Conservation (phyloP, 495 filamentous ascomycete species). For the Talaromyces wortmannii region DNA sequence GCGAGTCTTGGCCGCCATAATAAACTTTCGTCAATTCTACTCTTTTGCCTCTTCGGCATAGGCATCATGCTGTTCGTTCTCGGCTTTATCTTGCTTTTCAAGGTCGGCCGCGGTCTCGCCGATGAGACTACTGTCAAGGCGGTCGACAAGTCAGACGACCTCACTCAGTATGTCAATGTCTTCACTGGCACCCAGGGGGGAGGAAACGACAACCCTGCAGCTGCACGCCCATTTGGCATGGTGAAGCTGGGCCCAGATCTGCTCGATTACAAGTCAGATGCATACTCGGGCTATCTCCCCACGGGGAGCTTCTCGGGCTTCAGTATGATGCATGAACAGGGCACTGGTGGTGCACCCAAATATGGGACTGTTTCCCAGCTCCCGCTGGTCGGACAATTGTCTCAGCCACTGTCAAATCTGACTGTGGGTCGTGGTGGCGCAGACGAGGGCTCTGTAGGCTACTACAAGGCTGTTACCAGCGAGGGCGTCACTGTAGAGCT, state of each 20-base stretch:
- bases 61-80: background rate
- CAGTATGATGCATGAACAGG: constrained; percentile 68
- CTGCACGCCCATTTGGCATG: constrained; percentile 58
- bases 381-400: constrained; percentile 46
- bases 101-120: background rate
- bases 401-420: constrained; percentile 51
- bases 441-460: constrained; percentile 54
- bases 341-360: constrained; percentile 69
- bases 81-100: background rate
- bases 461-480: constrained; percentile 50
- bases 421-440: constrained; percentile 40
- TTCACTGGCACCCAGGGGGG: constrained; percentile 32
- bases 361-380: constrained; percentile 65
- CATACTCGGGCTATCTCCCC: constrained; percentile 59
- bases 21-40: background rate
- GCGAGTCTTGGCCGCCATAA: background rate
- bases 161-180: constrained; percentile 1
- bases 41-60: background rate
- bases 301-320: constrained; percentile 59
- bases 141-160: background rate
- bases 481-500: constrained; percentile 54
- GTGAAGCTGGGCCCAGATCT: constrained; percentile 66
- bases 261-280: constrained; percentile 40
- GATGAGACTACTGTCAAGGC: background rate
- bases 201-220: constrained; percentile 67